A percentile compares a stretch with the other conserved stretches of the same genome.
Conservation (phyloP, 495 filamentous ascomycete species). For the Podospora pseudoanserina region DNA sequence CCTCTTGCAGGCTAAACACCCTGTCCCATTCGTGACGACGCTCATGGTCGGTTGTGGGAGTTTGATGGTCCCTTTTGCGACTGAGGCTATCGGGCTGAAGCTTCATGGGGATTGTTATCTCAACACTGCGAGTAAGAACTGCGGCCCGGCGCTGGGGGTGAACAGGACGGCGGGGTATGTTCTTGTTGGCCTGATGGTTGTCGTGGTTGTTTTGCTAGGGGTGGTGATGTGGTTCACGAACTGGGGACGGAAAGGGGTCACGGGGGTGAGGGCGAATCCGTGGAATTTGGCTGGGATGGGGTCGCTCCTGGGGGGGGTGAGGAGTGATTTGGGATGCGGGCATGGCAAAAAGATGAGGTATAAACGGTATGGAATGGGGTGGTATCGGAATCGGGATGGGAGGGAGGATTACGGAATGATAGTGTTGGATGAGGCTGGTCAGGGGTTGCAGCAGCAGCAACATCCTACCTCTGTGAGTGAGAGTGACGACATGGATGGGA, state of each 20-base stretch:
- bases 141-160: conserved; percentile 33
- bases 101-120: conserved; percentile 32
- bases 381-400: conserved; percentile 21
- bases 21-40: conserved; percentile 33
- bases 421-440: conserved; percentile 30
- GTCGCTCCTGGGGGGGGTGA: conserved; percentile 22
- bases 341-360: conserved; percentile 19
- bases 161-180: conserved; percentile 24
- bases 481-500: conserved; percentile 7
- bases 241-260: conserved; percentile 28
- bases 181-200: conserved; percentile 27
- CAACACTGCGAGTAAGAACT: conserved; percentile 24
- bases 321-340: conserved; percentile 8
- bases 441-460: conserved; percentile 13
- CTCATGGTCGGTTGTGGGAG: conserved; percentile 27
- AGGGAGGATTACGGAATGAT: conserved; percentile 34
- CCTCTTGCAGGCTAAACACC: conserved; percentile 25
- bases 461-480: not conserved
- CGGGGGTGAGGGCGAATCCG: conserved; percentile 33
- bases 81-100: conserved; percentile 37
- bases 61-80: conserved; percentile 32
- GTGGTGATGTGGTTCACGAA: conserved; percentile 23
- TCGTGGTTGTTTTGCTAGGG: conserved; percentile 25
- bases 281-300: conserved; percentile 37
- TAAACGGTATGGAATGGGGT: conserved; percentile 30